Conservation (phyloP, 805 yeast genomes). For the Candida hungchunana region DNA sequence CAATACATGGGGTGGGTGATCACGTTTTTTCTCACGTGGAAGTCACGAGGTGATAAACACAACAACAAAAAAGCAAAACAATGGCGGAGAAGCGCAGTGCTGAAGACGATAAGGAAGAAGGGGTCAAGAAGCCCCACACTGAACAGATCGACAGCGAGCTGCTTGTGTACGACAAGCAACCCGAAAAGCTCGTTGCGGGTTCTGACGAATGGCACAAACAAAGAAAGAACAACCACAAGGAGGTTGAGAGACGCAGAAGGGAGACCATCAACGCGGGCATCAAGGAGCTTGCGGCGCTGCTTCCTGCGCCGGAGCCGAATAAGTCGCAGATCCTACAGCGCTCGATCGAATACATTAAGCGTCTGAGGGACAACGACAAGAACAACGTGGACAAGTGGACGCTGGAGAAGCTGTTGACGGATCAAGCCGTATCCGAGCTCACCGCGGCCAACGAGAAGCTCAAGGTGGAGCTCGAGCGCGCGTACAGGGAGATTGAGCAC, state of each 20-base stretch:
- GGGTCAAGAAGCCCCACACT: slow-evolving; percentile 8
- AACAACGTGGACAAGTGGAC: slow-evolving; percentile 93
- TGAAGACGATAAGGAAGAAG: slow-evolving; percentile 1
- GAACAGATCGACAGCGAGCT: slow-evolving; percentile 23
- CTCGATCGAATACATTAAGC: slow-evolving; percentile 86
- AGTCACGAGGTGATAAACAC: slow-evolving; percentile 8
- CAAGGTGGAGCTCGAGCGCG: slow-evolving; percentile 82
- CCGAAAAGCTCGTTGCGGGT: slow-evolving; percentile 60
- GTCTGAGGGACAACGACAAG: slow-evolving; percentile 85
- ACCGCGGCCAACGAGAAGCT: slow-evolving; percentile 82
- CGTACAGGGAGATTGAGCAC: slow-evolving; percentile 86
- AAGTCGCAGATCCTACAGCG: slow-evolving; percentile 86
- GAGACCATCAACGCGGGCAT: slow-evolving; percentile 88
- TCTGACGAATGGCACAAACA: slow-evolving; percentile 78
- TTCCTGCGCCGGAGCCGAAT: slow-evolving; percentile 82
- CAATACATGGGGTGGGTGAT: not conserved
- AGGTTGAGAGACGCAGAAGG: slow-evolving; percentile 90
- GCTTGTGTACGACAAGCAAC: slow-evolving; percentile 16
- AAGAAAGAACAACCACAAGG: slow-evolving; percentile 89
- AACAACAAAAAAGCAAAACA: not conserved
- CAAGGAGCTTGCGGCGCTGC: slow-evolving; percentile 66
- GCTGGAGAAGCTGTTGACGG: slow-evolving; percentile 84
- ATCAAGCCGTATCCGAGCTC: slow-evolving; percentile 85
- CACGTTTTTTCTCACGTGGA: slow-evolving; percentile 28
- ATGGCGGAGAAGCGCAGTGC: slow-evolving; percentile 4